Base-by-base conservation (phyloP, 768 basidiomycete species). In the Suillus sp. region DNA sequence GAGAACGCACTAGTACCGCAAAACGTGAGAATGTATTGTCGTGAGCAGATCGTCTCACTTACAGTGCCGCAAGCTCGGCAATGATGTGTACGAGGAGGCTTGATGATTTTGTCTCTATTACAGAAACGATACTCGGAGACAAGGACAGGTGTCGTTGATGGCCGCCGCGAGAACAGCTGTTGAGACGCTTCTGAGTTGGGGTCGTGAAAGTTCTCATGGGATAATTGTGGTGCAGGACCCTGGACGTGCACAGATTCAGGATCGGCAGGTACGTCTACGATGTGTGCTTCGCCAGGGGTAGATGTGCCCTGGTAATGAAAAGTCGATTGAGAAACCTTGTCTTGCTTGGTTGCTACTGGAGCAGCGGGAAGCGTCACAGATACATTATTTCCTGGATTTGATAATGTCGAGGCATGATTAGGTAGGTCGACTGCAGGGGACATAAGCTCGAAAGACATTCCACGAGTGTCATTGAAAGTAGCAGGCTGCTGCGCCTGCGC, bases 1-100 rank as follows among this genome's bases (percentile, higher is more conserved):
- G 54, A 95, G 72, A 7, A 95, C 80, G 69, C 93, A 95, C 90
- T 93, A 66, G 18, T 53, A n/a, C 50, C 35, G 20, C 22, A 32
- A n/a, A 53, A 35, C 25, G n/a, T 63, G 30, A 68, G 64, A 47
- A 10, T 3, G 30, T 7, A 11, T 30, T 7, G 20, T 32, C 11
- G 20, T 57, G 62, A 20, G 1, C 20, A 18, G 18, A 57, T 62
- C 25, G 59, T 40, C 8, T 8, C 22, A 79, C 89, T 70, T 65
- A 92, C 91, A 13, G 86, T 92, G n/a, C 90, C 93, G 77, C 93
- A 95, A 45, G 78, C 77, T 38, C 90, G 80, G 74, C 93, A 95
- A 72, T 95, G 93, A 74, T 95, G 93, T 11, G 91, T 75, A 47
- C 92, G 75, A 63, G 84, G 82, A 0, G 93, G 93, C 71, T 93